Conservation (phyloP, 352 stramenopile genomes). For the Phytophthora fragariaefolia region DNA sequence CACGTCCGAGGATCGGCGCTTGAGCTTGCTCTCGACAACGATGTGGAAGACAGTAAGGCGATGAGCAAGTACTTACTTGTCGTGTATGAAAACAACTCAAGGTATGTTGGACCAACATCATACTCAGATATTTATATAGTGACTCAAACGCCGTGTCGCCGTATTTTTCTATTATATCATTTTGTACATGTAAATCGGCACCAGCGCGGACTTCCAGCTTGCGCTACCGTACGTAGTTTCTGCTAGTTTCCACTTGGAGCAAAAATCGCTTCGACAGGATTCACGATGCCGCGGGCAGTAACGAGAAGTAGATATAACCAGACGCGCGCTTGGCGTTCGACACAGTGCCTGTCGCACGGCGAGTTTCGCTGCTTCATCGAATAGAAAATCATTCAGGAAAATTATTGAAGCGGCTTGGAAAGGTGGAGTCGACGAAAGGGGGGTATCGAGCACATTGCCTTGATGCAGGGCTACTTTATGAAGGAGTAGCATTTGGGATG, state of each 20-base stretch:
- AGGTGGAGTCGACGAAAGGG: constrained; percentile 2
- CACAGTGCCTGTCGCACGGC: background rate
- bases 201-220: constrained; percentile 5
- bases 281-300: constrained; percentile 2
- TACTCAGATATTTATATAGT: background rate
- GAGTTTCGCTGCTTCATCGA: constrained; percentile 2
- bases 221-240: background rate
- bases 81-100: too few species aligned
- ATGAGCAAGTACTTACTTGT: too few species aligned
- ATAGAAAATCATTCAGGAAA: constrained; percentile 17
- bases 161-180: too few species aligned
- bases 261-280: background rate
- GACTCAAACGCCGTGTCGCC: too few species aligned
- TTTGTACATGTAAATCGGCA: constrained; percentile 4
- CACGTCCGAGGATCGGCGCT: too few species aligned
- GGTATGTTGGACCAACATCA: background rate
- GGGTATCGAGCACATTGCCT: constrained; percentile 3
- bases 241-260: background rate
- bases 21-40: too few species aligned
- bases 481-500: background rate
- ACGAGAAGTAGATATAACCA: constrained; percentile 5
- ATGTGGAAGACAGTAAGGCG: too few species aligned
- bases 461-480: constrained; percentile 10
- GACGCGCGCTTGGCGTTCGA: constrained; percentile 2
- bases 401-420: constrained; percentile 4